phyloP scores from a whole-genome alignment of 345 rosid species.

The Eucalyptus pauciflora region DNA sequence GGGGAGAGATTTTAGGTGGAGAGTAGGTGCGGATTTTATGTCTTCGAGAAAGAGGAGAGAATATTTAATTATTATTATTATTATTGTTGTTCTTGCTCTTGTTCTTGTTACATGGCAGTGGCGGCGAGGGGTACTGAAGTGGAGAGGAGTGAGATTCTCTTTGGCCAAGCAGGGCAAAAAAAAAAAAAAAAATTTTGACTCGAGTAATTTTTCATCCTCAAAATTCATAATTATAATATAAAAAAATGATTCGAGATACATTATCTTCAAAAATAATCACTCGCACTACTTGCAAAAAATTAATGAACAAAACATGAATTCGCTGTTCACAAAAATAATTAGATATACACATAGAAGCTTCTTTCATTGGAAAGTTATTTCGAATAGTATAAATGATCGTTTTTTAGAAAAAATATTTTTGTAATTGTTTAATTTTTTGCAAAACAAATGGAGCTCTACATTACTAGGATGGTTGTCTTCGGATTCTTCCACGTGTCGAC shows the following conservation, averaged over 20 bases:
- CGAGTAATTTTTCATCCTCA: neutral
- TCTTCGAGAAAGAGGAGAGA: neutral
- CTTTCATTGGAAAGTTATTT: too few species aligned
- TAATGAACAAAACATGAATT: too few species aligned
- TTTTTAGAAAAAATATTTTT: too few species aligned
- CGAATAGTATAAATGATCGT: rapidly evolving
- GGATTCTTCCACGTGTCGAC: rapidly evolving
- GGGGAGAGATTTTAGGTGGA: neutral
- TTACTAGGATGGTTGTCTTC: too few species aligned
- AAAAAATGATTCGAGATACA: too few species aligned
- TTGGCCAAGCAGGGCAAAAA: neutral
- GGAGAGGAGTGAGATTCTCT: neutral
- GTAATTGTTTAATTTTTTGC: rapidly evolving
- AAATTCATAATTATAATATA: too few species aligned
- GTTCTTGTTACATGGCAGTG: neutral
- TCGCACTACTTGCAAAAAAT: rapidly evolving
- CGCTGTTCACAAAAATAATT: too few species aligned
- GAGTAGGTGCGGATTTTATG: constrained; percentile 6
- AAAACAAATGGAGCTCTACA: too few species aligned
- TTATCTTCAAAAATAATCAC: too few species aligned
- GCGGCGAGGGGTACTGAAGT: neutral
- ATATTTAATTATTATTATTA: neutral
- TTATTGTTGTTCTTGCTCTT: too few species aligned
- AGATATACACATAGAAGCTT: rapidly evolving
- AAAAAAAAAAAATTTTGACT: neutral